Evolutionary conservation across 148 eudicot genomes (phyloP), one percentile per base, ranked within the genome.

Genomic region (Camellia granthamiana): DNA sequence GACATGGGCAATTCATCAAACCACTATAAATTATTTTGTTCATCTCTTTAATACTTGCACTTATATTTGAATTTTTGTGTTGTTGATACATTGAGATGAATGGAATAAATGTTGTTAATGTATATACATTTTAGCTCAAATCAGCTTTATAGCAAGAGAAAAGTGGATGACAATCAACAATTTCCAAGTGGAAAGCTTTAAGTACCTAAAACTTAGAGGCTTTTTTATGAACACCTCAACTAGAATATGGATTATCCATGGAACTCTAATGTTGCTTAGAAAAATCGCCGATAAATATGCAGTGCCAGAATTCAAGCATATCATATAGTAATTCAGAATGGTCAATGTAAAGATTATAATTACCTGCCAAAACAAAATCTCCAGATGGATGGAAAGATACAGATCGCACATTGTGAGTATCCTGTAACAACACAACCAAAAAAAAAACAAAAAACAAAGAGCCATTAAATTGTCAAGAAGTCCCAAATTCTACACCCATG

Each of bases 341-440:
- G 4, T 16, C 12, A n/a, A 74, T 74, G 77, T 30, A 49, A 63
- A 75, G 77, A 83, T 75, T 46, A 30, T 47, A 79, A 63, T 81
- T n/a, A 91, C 97, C 97, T 80, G 98, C 98, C 92, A 94, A 81
- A 84, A 94, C 86, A 86, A 88, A 94, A 73, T 90, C 89, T 69
- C 98, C 98, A 72, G 98, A 94, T 66, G 98, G 98, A 84, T 94
- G 98, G 82, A 92, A 92, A 74, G 91, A 88, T 65, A 93, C 90
- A 74, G 98, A 94, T 56, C 98, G 88, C 65, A 94, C 98, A 84
- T 90, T 94, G 84, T 94, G 98, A 69, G 98, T 94, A 80, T 94
- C 98, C 98, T 94, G 93, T 59, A 80, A 68, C 70, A 58, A 46
- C 52, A 75, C 30, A 43, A 79, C 52, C 1, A 59, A 41, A 47